Base-by-base conservation (phyloP, 306 rosid genomes). In the Lathyrus tuberosus region DNA sequence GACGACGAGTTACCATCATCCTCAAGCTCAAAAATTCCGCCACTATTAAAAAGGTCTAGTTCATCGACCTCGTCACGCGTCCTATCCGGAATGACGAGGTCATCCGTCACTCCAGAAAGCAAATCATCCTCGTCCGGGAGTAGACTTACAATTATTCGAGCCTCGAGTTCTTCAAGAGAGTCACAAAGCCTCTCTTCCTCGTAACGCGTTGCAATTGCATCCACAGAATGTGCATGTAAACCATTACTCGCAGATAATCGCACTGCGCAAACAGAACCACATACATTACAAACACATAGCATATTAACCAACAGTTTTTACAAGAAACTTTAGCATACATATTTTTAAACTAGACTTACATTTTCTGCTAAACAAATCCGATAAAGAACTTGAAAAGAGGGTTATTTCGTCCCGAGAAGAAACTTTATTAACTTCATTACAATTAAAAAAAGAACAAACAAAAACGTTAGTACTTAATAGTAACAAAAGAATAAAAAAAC, bases 11-110 rank as follows among this genome's bases (percentile, higher is more conserved):
- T 81, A 10, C 83, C 86, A 57, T 83, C 88, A 30, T 42, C 65
- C 80, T 85, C 93, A 59, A 89, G 70, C 31, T 89, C 93, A 87
- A 89, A 78, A 69, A 93, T 91, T 33, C 96, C 93, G 62, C 84
- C 82, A 78, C 93, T 87, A 41, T 68, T 79, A 51, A 85, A 87
- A 59, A 87, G 63, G 59, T 89, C 93, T 53, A 79, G 76, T 24
- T 86, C 93, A 67, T 83, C 87, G 78, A 78, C 67, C 76, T 87
- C 93, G 65, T 87, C 89, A 22, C 66, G 11, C 0, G 46, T 3
- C 12, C 62, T 73, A 51, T 33, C 79, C n/a, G 41, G 66, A 64
- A 52, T 16, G 46, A 41, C 24, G 28, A 31, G 53, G 3, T 62
- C 71, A 61, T 62, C 57, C 9, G 62, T 61, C 67, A 79, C 62